Evolutionary conservation across 305 asterid genomes (phyloP).

Genomic region (Withania somnifera): DNA sequence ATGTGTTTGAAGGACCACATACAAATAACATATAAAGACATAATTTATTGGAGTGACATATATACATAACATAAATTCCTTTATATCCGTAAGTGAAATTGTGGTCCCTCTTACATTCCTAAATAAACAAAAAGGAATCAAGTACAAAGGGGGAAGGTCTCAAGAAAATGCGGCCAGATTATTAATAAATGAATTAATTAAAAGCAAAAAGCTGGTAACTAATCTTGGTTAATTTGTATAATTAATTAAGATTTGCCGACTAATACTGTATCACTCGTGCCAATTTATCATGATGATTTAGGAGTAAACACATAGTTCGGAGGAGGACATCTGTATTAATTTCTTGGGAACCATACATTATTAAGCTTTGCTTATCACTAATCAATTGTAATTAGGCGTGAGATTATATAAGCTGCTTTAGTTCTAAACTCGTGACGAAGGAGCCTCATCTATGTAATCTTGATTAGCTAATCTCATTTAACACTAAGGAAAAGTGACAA

Average conservation of each 20-base stretch:
- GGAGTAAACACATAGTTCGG: background rate
- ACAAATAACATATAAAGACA: too few species aligned
- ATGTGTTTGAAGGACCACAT: background rate
- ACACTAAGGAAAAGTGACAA: background rate
- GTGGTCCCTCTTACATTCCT: conserved; percentile 27
- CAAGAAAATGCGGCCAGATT: conserved; percentile 41
- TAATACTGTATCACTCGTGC: conserved; percentile 6
- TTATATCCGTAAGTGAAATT: conserved; percentile 16
- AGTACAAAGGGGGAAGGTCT: conserved; percentile 35
- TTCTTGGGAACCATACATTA: background rate
- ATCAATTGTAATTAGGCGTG: background rate
- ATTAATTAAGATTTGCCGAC: background rate
- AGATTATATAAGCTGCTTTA: background rate
- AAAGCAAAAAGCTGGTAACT: background rate
- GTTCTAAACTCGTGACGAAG: background rate
- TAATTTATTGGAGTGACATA: too few species aligned
- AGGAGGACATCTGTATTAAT: conserved; percentile 2
- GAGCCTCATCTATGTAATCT: background rate
- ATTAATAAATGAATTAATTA: background rate
- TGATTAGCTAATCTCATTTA: background rate
- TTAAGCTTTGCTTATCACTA: background rate
- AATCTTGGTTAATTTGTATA: conserved; percentile 1
- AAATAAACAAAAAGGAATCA: conserved; percentile 1
- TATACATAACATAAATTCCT: conserved; percentile 8
- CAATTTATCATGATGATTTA: conserved; percentile 1